Evolutionary conservation across 768 basidiomycete species (phyloP).

Genomic region (Cyclocybe aegerita): DNA sequence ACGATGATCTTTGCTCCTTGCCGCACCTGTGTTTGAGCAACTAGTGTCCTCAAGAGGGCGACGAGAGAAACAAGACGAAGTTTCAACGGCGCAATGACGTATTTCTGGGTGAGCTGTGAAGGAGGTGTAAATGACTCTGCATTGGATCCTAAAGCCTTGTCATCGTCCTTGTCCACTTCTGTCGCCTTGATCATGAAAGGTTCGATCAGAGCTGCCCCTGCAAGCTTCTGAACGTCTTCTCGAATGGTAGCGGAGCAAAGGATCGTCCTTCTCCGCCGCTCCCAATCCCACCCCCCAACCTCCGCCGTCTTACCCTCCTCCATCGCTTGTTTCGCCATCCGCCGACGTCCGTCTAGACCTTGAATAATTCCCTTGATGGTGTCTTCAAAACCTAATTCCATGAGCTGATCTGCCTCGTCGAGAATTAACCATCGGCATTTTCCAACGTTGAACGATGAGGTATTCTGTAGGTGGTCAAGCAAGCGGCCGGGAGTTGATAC

Average conservation of each 20-base stretch:
- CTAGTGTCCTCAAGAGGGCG: conserved; percentile 79
- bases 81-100: conserved; percentile 87
- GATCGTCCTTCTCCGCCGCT: conserved; percentile 73
- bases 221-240: conserved; percentile 92
- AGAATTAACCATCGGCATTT: conserved; percentile 96
- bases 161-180: conserved; percentile 40
- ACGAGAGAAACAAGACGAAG: conserved; percentile 90
- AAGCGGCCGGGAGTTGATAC: conserved; percentile 95
- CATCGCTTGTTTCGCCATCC: conserved; percentile 68
- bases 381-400: conserved; percentile 98
- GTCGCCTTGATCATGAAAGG: conserved; percentile 85
- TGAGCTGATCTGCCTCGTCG: conserved; percentile 95
- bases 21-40: conserved; percentile 55
- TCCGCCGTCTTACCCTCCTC: conserved; percentile 67
- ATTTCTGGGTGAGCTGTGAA: conserved; percentile 90
- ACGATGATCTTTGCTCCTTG: conserved; percentile 81
- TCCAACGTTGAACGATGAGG: conserved; percentile 86
- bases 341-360: conserved; percentile 79
- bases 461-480: conserved; percentile 96
- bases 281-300: conserved; percentile 87
- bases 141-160: conserved; percentile 8
- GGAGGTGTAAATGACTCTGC: conserved; percentile 85
- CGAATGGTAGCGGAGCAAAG: conserved; percentile 97
- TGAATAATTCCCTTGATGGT: conserved; percentile 88
- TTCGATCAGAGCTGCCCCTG: conserved; percentile 74